Base-by-base conservation (phyloP, 805 yeast genomes). In the Naumovozyma dairenensis region DNA sequence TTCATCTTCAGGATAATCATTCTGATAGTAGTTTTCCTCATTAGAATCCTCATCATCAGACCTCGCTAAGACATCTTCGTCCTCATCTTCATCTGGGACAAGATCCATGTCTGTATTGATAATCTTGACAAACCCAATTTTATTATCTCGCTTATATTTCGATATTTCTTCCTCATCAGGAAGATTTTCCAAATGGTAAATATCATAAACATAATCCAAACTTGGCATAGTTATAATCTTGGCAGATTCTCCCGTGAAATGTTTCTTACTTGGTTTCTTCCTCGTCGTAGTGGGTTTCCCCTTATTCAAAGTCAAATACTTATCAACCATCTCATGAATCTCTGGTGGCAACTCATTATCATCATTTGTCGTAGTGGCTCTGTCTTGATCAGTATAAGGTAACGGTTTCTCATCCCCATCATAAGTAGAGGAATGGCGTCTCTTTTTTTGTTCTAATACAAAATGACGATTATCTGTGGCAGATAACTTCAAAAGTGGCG, bases 1-100 rank as follows among this genome's bases (percentile, higher is more conserved):
- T 42, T 85, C 96, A 50, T 87, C 96, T 29, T 85, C 94, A 0
- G 97, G 97, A 50, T 89, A 89, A 50, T 89, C 97, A 57, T 92
- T 89, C 47, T 76, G 74, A 53, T 89, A 89, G 50, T 77, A 87
- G 35, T 82, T 85, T 60, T 89, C 98, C 15, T 95, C 95, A 51
- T 82, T 82, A 0, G 92, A 80, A 50, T 82, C 93, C 41, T 81
- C 89, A 47, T 82, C 85, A 44, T 80, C 92, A 0, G 84, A 69
- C 7, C 57, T 46, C 2, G 52, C 45, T 7, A 47, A 56, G n/a
- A 57, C 54, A 4, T 66, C 70, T n/a, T 66, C 69, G 27, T 54
- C 53, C 2, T 51, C 57, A 6, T 56, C 60, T 20, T 52, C 65
- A 5, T 59, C 58, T 7, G 59, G 65, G 7, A 61, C 48, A 8